Evolutionary conservation across 2,329 filamentous ascomycete species (phyloP).

Genomic region (Penicillium crustosum): DNA sequence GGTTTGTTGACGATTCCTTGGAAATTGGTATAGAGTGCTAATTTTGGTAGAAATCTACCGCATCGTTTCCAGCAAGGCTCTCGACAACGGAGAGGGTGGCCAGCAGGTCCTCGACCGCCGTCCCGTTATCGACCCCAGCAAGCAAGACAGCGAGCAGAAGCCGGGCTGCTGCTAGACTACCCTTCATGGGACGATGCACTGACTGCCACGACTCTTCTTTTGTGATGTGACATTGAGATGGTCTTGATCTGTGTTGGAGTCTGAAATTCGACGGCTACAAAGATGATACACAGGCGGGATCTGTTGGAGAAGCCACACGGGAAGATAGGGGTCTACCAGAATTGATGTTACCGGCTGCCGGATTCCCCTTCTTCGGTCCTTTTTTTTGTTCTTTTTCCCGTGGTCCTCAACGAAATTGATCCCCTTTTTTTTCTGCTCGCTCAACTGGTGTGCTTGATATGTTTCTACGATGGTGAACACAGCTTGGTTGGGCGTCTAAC

Average conservation of each 20-base stretch:
- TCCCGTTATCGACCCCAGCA: conserved; percentile 78
- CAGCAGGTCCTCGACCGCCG: conserved; percentile 76
- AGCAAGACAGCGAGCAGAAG: conserved; percentile 76
- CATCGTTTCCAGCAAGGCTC: conserved; percentile 96
- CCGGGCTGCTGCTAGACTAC: conserved; percentile 44
- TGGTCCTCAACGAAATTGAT: conserved; percentile 28
- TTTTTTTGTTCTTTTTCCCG: conserved; percentile 19
- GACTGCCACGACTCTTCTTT: conserved; percentile 40
- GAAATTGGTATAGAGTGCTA: conserved; percentile 6
- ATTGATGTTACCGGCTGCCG: conserved; percentile 26
- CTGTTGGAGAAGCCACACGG: conserved; percentile 30
- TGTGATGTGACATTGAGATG: conserved; percentile 42
- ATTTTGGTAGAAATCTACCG: conserved; percentile 83
- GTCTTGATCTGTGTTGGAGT: conserved; percentile 39
- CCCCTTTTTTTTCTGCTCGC: conserved; percentile 20
- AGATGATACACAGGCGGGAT: conserved; percentile 38
- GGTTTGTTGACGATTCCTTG: conserved; percentile 58
- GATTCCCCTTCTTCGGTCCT: conserved; percentile 20
- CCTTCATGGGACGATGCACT: conserved; percentile 27
- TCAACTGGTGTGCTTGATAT: conserved; percentile 21
- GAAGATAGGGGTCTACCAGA: conserved; percentile 23
- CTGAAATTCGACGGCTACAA: conserved; percentile 36
- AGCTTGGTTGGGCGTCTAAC: conserved; percentile 23
- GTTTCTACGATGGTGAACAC: conserved; percentile 15
- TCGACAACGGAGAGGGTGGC: conserved; percentile 81